These are phyloP conservation scores for Penicillium ucsense DNA, from an alignment of 495 filamentous ascomycete genomes.

Conservation along the genomic window DNA sequence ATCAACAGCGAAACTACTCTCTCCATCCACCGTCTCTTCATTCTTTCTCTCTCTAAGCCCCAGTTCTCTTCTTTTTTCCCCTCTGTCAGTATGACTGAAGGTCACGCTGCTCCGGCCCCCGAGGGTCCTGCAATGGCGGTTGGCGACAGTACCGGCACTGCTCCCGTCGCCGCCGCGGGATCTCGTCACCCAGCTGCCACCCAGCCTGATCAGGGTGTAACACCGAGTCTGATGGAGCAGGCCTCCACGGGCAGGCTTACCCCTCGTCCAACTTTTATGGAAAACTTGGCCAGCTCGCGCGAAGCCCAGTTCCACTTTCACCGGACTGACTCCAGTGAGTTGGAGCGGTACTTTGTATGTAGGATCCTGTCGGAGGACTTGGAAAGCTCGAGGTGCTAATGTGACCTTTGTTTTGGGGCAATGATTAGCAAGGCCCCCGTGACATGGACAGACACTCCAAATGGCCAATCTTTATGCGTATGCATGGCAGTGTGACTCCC, in stretches of 20 bases:
- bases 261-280: constrained; percentile 30
- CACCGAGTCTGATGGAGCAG: constrained; percentile 15
- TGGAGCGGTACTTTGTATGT: constrained; percentile 40
- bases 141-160: constrained; percentile 9
- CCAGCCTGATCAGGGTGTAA: constrained; percentile 7
- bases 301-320: constrained; percentile 29
- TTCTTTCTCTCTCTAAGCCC: neutral
- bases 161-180: constrained; percentile 20
- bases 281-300: constrained; percentile 26
- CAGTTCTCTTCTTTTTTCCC: neutral
- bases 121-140: constrained; percentile 9
- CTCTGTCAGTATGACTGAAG: constrained; percentile 11
- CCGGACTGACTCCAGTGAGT: constrained; percentile 25
- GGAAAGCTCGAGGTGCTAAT: constrained; percentile 3
- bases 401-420: neutral
- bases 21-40: neutral
- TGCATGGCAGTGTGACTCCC: constrained; percentile 73
- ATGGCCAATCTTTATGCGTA: constrained; percentile 68
- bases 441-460: constrained; percentile 70
- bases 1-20: neutral
- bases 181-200: constrained; percentile 9
- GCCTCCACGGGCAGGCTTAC: constrained; percentile 19
- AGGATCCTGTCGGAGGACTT: neutral
- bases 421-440: constrained; percentile 45
- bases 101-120: constrained; percentile 8